Evolutionary conservation across 768 basidiomycete species (phyloP).

Genomic region (Suillus subaureus): DNA sequence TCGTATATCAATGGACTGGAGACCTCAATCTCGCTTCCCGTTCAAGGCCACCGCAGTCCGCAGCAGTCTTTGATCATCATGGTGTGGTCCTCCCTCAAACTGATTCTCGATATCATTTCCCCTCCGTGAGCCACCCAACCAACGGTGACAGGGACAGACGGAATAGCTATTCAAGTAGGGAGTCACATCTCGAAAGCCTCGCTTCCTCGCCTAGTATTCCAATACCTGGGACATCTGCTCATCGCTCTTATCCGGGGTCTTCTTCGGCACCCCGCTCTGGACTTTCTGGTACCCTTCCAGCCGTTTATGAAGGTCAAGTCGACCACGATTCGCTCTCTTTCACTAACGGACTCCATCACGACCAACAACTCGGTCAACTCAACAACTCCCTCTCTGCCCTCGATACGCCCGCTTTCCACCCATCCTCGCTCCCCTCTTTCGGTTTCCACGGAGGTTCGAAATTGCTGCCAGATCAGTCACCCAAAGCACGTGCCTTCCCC

Average conservation of each 20-base stretch:
- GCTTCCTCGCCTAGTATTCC: slow-evolving; percentile 35
- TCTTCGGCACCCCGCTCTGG: slow-evolving; percentile 42
- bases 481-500: slow-evolving; percentile 63
- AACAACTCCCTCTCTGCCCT: slow-evolving; percentile 42
- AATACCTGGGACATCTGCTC: slow-evolving; percentile 44
- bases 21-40: slow-evolving; percentile 76
- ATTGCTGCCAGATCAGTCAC: slow-evolving; percentile 33
- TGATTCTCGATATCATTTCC: slow-evolving; percentile 50
- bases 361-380: slow-evolving; percentile 35
- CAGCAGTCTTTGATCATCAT: slow-evolving; percentile 51
- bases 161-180: slow-evolving; percentile 23
- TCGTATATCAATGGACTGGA: slow-evolving; percentile 91
- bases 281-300: slow-evolving; percentile 37
- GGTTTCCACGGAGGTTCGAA: slow-evolving; percentile 63
- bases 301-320: slow-evolving; percentile 47
- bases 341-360: slow-evolving; percentile 36
- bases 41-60: slow-evolving; percentile 68
- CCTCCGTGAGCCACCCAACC: slow-evolving; percentile 24
- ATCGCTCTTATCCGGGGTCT: slow-evolving; percentile 51
- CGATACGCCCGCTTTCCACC: slow-evolving; percentile 55
- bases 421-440: slow-evolving; percentile 74
- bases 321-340: slow-evolving; percentile 39
- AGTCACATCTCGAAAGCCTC: slow-evolving; percentile 19
- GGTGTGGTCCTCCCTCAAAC: slow-evolving; percentile 33
- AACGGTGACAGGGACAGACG: slow-evolving; percentile 30